phyloP scores from a whole-genome alignment of 768 basidiomycete genomes.

The Xanthoconium stramineum region DNA sequence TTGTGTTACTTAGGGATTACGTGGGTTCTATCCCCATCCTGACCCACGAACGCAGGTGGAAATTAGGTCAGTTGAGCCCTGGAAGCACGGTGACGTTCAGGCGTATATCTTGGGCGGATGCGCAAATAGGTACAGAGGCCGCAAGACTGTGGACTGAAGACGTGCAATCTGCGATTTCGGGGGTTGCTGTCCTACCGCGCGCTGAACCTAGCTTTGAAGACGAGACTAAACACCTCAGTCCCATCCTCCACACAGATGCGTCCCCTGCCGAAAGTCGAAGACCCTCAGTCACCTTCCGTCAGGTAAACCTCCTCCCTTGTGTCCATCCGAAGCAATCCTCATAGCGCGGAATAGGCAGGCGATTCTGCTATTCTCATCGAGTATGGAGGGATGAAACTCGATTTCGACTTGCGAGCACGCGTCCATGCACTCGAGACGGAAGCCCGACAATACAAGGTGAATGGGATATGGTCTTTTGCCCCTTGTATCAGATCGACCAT shows the following conservation, averaged over 20 bases:
- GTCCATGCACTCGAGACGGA: conserved; percentile 53
- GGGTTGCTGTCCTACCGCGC: not conserved
- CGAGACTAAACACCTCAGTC: not conserved
- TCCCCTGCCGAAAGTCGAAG: conserved; percentile 10
- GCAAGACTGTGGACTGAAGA: conserved; percentile 32
- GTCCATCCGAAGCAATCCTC: not conserved
- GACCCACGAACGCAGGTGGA: conserved; percentile 48
- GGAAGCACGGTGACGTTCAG: conserved; percentile 54
- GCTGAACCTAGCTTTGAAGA: not conserved
- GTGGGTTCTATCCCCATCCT: not conserved
- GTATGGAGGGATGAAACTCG: conserved; percentile 53
- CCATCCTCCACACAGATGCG: conserved; percentile 13
- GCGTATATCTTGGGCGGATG: conserved; percentile 43
- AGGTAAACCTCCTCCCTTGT: conserved; percentile 34
- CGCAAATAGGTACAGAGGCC: conserved; percentile 27
- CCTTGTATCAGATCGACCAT: conserved; percentile 58
- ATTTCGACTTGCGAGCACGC: conserved; percentile 51
- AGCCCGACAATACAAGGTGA: conserved; percentile 30
- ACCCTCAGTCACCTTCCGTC: conserved; percentile 47
- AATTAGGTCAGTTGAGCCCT: conserved; percentile 61
- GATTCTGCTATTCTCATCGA: conserved; percentile 63
- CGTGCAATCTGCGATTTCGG: conserved; percentile 11
- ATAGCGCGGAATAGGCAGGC: conserved; percentile 41
- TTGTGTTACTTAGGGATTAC: not conserved
- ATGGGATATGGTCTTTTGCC: conserved; percentile 41